Base-by-base conservation (phyloP, 352 stramenopile species). In the Elongisporangium prolatum region DNA sequence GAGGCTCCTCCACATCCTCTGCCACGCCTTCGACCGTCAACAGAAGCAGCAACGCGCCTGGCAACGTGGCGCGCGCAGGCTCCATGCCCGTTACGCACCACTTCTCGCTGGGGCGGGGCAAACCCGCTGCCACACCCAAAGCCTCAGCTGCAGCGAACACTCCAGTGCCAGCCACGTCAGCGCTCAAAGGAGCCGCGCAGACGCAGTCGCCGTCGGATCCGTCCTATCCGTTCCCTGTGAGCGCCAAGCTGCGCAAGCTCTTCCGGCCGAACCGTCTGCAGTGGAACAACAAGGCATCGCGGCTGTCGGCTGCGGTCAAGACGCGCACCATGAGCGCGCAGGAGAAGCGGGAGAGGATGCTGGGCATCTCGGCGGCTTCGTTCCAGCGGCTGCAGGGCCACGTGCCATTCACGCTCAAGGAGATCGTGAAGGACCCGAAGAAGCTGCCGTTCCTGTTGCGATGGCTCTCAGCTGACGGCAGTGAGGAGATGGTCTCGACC, bases 371-470 rank as follows among this genome's bases (percentile, higher is more conserved):
- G 21, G 69, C 67, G 1, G 74, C 68, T n/a, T 89, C 74, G 40
- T 89, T 88, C 68, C 72, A 90, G 61, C 71, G 75, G 5, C 61
- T 94, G 37, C 84, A 91, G 63, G 81, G 78, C 52, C 83, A 94
- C 65, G 76, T 91, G 56, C 85, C 80, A 6, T 89, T 90, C 57
- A 88, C 85, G 21, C 74, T 94, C 18, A 88, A 92, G 50, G 83
- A 93, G 56, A 86, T 95, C 54, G 82, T 93, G 4, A 90, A 91
- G 34, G 86, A 95, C 62, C 77, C 83, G 5, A 95, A 93, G 64
- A 95, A 90, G 52, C 67, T 95, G 48, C 86, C 84, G 50, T 95
- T 86, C 60, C 52, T 95, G 47, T 61, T 93, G 53, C 77, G 83
- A 16, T 95, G 80, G 78, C 78, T 95, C 21, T 89, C 77, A 1